These are phyloP conservation scores for Leishmania tropica DNA, from an alignment of 208 protist species.

Conservation along the genomic window DNA sequence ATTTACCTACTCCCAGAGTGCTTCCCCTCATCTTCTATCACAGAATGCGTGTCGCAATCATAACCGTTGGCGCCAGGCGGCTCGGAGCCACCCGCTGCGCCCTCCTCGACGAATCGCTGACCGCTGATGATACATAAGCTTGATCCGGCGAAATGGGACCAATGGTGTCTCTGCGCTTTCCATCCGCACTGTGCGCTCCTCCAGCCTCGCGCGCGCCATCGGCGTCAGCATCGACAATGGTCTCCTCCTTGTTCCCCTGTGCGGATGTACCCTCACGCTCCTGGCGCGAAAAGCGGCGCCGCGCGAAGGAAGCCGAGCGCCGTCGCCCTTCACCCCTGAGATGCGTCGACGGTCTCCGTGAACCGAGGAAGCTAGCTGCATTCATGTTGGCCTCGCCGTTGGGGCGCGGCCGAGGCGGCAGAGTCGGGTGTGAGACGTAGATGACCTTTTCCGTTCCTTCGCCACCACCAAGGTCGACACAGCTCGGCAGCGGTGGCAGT, in stretches of 20 bases:
- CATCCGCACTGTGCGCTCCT: constrained; percentile 5
- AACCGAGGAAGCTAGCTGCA: background rate
- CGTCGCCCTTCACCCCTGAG: background rate
- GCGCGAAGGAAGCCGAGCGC: background rate
- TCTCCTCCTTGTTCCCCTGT: background rate
- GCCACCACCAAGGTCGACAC: constrained; percentile 28
- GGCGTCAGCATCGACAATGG: background rate
- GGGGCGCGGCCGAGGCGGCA: constrained; percentile 1
- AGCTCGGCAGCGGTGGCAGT: constrained; percentile 58
- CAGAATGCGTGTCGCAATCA: constrained; percentile 61
- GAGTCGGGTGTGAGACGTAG: constrained; percentile 66
- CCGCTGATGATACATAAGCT: background rate
- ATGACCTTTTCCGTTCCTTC: constrained; percentile 41
- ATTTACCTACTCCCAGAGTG: background rate
- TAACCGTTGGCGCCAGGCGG: constrained; percentile 30
- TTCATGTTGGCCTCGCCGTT: background rate
- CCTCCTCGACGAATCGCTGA: constrained; percentile 3
- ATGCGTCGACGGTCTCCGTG: background rate
- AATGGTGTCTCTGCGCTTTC: background rate
- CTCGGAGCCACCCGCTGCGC: background rate
- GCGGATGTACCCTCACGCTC: constrained; percentile 1
- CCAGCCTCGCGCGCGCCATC: background rate
- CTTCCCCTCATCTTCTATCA: constrained; percentile 8
- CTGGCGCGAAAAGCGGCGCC: background rate
- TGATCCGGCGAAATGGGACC: background rate